Base-by-base conservation (phyloP, 345 rosid species). In the Eucalyptus fibrosa region DNA sequence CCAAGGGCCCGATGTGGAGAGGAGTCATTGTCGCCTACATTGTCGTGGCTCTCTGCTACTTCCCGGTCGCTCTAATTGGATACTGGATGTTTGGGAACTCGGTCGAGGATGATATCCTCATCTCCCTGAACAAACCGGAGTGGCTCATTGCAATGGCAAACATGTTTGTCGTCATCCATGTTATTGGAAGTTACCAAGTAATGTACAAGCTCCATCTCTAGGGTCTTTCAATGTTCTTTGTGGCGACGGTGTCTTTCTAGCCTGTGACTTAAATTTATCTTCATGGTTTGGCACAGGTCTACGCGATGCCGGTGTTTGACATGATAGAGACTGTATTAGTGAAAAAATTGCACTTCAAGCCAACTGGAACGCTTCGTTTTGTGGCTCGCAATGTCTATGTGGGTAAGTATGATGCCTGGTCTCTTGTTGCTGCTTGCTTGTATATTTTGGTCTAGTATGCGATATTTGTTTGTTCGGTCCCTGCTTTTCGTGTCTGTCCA, bases 1-100 rank as follows among this genome's bases (percentile, higher is more conserved):
- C 99, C 15, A 97, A 96, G 92, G 96, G 96, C 13, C 97, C 99
- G 0, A 97, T 97, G 99, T 95, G 97, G 98, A 95, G 37, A 91
- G 99, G 99, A 88, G 98, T 97, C 69, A 8, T 95, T 47, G 89
- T 95, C 2, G 99, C 98, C 55, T 96, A 96, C 72, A 91, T 96
- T 12, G 94, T 96, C 26, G 97, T 96, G 49, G 99, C 95, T 9
- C 87, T 96, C 50, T 95, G 98, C 93, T 97, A 97, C 90, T 97
- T 96, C 90, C 99, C 98, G 3, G 99, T 97, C 72, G 97, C 98
- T 87, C 90, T 97, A 1, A 83, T 95, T 17, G 99, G 99, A 4
- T 97, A 94, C 55, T 92, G 93, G 60, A 90, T 93, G 30, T 97
- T 92, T 19, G 98, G 99, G 3, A 97, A 96, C 69, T 32, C 15